A percentile compares a stretch with the other conserved stretches of the same genome.
phyloP scores from a whole-genome alignment of 2,329 filamentous ascomycete species.

The Mariannaea elegans region DNA sequence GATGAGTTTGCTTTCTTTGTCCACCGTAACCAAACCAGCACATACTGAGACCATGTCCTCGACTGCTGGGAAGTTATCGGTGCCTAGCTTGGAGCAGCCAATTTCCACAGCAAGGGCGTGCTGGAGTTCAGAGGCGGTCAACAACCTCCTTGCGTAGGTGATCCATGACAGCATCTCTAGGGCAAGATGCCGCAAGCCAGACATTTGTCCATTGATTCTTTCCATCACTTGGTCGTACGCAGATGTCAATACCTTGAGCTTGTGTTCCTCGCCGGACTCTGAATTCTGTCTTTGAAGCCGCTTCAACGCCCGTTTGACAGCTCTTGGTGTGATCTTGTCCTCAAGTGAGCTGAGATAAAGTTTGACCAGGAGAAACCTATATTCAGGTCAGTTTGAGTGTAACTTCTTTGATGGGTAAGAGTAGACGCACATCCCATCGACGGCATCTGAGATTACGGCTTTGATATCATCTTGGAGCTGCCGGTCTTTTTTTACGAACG shows the following conservation, averaged over 20 bases:
- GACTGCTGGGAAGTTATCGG: constrained; percentile 45
- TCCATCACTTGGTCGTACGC: neutral
- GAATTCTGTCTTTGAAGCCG: neutral
- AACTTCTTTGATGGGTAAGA: too few species aligned
- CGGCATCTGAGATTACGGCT: neutral
- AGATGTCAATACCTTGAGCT: neutral
- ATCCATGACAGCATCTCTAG: constrained; percentile 52
- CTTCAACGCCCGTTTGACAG: constrained; percentile 36
- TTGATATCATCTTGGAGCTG: constrained; percentile 10
- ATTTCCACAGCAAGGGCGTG: constrained; percentile 52
- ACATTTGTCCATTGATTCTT: constrained; percentile 50
- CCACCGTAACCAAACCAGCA: constrained; percentile 52
- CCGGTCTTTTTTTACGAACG: neutral
- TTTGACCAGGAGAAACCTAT: neutral
- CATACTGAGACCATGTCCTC: constrained; percentile 49
- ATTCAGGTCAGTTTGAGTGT: neutral
- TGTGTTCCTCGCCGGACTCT: constrained; percentile 38
- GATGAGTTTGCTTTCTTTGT: constrained; percentile 49
- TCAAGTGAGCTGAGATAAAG: neutral
- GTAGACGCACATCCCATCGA: constrained; percentile 14
- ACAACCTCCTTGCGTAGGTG: constrained; percentile 44
- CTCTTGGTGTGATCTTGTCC: constrained; percentile 37
- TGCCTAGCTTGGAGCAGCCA: constrained; percentile 40
- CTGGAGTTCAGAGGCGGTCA: constrained; percentile 48
- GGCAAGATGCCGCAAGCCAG: constrained; percentile 46